Percentiles rank a stretch among this genome's conserved stretches.
These are phyloP conservation scores for Parietichytrium sp. DNA, from an alignment of 108 stramenopile genomes.

Conservation along the genomic window DNA sequence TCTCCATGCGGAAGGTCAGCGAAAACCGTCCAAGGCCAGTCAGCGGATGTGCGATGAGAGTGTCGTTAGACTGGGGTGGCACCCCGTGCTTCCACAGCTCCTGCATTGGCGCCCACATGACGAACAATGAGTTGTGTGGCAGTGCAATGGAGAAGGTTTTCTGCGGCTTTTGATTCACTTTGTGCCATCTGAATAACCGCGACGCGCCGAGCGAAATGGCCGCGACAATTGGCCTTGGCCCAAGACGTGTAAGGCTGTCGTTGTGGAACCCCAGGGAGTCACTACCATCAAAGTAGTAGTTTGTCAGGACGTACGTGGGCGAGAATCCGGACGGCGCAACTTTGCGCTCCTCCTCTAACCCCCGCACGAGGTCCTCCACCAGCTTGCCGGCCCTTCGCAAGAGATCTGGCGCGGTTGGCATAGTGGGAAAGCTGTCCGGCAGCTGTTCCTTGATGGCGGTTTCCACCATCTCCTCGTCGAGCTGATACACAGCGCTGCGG, in stretches of 20 bases:
- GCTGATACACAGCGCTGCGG: neutral
- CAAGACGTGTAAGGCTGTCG: neutral
- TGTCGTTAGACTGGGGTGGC: neutral
- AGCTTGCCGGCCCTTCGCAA: neutral
- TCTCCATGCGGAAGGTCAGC: conserved; percentile 24
- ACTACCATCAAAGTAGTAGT: conserved; percentile 8
- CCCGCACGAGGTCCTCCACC: neutral
- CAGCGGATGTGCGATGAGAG: neutral
- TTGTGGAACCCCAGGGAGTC: neutral
- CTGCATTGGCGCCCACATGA: neutral
- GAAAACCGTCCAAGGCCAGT: neutral
- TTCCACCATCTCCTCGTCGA: neutral
- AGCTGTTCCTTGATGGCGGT: neutral
- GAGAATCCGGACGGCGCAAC: neutral
- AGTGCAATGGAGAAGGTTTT: neutral
- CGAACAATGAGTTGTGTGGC: neutral
- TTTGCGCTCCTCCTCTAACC: neutral
- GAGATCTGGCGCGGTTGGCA: neutral
- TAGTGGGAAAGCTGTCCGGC: neutral
- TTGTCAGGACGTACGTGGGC: neutral
- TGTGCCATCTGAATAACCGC: neutral
- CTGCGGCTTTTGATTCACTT: neutral
- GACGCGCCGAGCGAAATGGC: neutral
- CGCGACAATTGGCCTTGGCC: conserved; percentile 8
- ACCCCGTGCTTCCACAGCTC: conserved; percentile 28